Evolutionary conservation across 305 asterid species (phyloP).

Genomic region (Rubia balearica): DNA sequence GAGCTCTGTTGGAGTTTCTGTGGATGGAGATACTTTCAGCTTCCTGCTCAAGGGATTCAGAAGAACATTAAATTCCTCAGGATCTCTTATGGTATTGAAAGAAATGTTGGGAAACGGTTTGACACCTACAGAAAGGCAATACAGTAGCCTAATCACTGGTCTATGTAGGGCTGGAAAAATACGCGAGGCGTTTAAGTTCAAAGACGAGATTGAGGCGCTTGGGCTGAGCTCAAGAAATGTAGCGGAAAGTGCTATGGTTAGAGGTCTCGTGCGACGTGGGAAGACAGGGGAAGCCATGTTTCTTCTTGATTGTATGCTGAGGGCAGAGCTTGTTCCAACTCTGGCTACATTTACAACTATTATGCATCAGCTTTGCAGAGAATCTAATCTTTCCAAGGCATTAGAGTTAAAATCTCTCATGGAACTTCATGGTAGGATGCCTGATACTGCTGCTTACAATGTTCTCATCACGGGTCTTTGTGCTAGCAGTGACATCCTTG

Average conservation of each 20-base stretch:
- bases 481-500: constrained; percentile 30
- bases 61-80: constrained; percentile 34
- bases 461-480: constrained; percentile 64
- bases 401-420: constrained; percentile 42
- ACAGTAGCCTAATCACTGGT: constrained; percentile 47
- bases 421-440: constrained; percentile 59
- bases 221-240: constrained; percentile 34
- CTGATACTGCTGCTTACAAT: constrained; percentile 67
- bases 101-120: constrained; percentile 54
- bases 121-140: constrained; percentile 52
- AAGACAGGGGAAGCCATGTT: constrained; percentile 61
- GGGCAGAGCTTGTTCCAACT: constrained; percentile 46
- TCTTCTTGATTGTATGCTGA: constrained; percentile 54
- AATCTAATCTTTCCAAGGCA: constrained; percentile 47
- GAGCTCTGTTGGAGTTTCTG: constrained; percentile 40
- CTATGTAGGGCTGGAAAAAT: constrained; percentile 69
- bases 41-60: constrained; percentile 61
- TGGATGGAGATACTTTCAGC: constrained; percentile 43
- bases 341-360: constrained; percentile 66
- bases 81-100: constrained; percentile 35
- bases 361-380: constrained; percentile 60
- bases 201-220: constrained; percentile 47
- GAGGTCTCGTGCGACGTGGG: constrained; percentile 65
- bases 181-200: constrained; percentile 47
- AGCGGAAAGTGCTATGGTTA: constrained; percentile 63